Percentiles rank a stretch among this genome's conserved stretches.
These are phyloP conservation scores for Aspergillus quadricinctus DNA, from an alignment of 2,329 filamentous ascomycete species.

Conservation along the genomic window DNA sequence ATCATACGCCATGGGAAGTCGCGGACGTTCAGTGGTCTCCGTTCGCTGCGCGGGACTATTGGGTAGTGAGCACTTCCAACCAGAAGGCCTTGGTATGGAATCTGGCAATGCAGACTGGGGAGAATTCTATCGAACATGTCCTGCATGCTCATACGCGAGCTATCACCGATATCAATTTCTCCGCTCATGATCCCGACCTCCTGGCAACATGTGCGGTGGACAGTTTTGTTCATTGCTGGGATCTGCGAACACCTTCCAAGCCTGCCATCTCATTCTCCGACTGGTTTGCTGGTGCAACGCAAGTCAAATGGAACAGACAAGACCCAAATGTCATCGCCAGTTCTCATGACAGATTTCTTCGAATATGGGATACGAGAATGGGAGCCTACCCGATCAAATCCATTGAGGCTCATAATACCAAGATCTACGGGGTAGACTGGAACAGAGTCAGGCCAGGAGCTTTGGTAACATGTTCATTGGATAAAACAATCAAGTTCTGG, in stretches of 20 bases:
- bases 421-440: conserved; percentile 96
- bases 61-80: conserved; percentile 91
- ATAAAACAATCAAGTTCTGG: conserved; percentile 93
- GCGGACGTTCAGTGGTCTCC: conserved; percentile 97
- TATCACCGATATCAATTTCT: conserved; percentile 96
- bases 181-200: conserved; percentile 82
- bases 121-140: conserved; percentile 83
- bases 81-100: conserved; percentile 95
- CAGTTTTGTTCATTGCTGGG: conserved; percentile 90
- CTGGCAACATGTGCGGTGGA: conserved; percentile 89
- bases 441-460: conserved; percentile 69
- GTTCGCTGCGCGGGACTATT: conserved; percentile 82
- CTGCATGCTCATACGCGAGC: conserved; percentile 80
- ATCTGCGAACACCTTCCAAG: conserved; percentile 68
- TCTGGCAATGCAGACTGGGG: conserved; percentile 63
- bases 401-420: conserved; percentile 83
- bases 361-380: conserved; percentile 85
- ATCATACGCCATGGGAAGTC: conserved; percentile 88
- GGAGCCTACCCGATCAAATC: conserved; percentile 73
- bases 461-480: conserved; percentile 82
- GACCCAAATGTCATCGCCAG: conserved; percentile 84
- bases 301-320: conserved; percentile 91
- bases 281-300: conserved; percentile 89
- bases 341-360: conserved; percentile 80
- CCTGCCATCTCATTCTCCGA: conserved; percentile 81